These are phyloP conservation scores for Phytophthora palmivora DNA, from an alignment of 352 stramenopile genomes.

Conservation along the genomic window DNA sequence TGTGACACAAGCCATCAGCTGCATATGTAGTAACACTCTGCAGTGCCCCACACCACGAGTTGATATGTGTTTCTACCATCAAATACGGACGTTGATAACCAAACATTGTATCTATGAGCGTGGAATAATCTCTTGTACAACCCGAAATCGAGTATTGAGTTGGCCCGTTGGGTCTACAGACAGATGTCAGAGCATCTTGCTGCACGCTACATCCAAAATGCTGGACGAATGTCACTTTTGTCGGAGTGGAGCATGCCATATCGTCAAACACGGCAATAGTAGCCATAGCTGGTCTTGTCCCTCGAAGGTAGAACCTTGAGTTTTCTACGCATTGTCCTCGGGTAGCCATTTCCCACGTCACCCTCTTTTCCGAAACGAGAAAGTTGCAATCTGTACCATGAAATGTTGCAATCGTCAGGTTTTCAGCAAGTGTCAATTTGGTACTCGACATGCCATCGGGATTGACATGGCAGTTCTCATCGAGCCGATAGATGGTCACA, in stretches of 20 bases:
- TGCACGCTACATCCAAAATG: neutral
- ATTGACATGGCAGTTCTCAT: conserved; percentile 16
- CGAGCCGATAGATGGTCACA: conserved; percentile 9
- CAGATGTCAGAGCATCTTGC: neutral
- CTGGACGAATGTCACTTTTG: neutral
- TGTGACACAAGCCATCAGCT: conserved; percentile 9
- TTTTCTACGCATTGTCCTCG: conserved; percentile 7
- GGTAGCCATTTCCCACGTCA: conserved; percentile 4
- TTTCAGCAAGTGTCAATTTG: conserved; percentile 6
- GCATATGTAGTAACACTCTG: conserved; percentile 10
- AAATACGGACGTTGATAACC: conserved; percentile 1
- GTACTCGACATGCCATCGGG: neutral
- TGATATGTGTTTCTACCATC: conserved; percentile 9
- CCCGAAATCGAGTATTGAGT: conserved; percentile 6
- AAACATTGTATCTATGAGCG: neutral
- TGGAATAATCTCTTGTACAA: conserved; percentile 3
- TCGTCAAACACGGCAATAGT: conserved; percentile 9
- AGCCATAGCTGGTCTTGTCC: neutral
- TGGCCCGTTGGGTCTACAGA: neutral
- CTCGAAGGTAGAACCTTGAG: conserved; percentile 5
- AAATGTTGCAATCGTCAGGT: conserved; percentile 9
- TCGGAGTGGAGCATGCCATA: conserved; percentile 7
- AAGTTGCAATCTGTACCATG: conserved; percentile 5
- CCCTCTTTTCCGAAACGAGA: neutral
- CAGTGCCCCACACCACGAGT: neutral